Evolutionary conservation across 768 basidiomycete species (phyloP).

Genomic region (Leccinum variicolor): DNA sequence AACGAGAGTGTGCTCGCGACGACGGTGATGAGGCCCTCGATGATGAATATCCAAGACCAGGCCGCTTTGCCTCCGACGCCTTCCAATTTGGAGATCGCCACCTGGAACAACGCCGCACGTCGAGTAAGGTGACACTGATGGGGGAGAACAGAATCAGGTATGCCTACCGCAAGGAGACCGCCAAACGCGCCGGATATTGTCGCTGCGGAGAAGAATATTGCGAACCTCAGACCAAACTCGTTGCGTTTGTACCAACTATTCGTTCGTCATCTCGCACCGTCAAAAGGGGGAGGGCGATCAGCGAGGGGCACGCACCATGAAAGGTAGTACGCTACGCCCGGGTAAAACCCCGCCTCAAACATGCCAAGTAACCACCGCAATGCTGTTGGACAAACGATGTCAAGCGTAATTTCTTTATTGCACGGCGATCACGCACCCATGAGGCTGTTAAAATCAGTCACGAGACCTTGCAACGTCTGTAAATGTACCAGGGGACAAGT

Average conservation of each 20-base stretch:
- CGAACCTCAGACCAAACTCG: constrained; percentile 66
- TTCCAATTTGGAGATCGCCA: constrained; percentile 68
- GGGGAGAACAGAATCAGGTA: not conserved
- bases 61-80: constrained; percentile 65
- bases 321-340: constrained; percentile 64
- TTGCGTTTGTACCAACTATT: constrained; percentile 63
- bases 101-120: constrained; percentile 21
- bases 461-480: constrained; percentile 71
- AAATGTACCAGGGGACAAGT: constrained; percentile 3
- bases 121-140: not conserved
- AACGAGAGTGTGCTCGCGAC: constrained; percentile 64
- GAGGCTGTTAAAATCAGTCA: constrained; percentile 65
- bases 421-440: constrained; percentile 43
- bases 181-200: constrained; percentile 83
- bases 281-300: constrained; percentile 28
- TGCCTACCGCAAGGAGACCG: constrained; percentile 61
- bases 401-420: not conserved
- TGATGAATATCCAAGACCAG: constrained; percentile 74
- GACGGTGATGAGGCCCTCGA: constrained; percentile 67
- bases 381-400: constrained; percentile 32
- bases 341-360: constrained; percentile 52
- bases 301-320: constrained; percentile 50
- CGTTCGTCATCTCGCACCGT: constrained; percentile 23
- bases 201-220: constrained; percentile 74
- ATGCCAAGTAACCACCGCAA: constrained; percentile 71